A percentile compares a stretch with the other conserved stretches of the same genome.
Evolutionary conservation across 2,329 filamentous ascomycete species (phyloP).

Genomic region (Arthrobotrys musiformis): DNA sequence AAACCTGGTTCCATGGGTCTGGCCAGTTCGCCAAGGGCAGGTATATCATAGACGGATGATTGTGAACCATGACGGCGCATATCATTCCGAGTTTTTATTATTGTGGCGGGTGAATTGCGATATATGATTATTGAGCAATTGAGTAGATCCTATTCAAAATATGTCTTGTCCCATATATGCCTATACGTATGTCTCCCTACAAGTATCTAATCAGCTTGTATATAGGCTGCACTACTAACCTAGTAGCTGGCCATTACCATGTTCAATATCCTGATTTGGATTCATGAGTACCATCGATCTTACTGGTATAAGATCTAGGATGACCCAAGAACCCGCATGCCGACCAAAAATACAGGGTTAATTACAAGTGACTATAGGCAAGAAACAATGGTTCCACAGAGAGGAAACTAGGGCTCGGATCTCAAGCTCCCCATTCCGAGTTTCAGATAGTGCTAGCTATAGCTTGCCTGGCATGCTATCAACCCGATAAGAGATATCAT

Average conservation of each 20-base stretch:
- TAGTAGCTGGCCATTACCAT: not conserved
- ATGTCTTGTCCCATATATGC: not conserved
- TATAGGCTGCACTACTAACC: not conserved
- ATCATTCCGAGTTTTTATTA: slow-evolving; percentile 22
- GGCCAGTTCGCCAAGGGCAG: not conserved
- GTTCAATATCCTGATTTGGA: not conserved
- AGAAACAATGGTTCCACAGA: not conserved
- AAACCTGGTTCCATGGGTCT: slow-evolving; percentile 24
- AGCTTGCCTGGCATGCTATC: too few relatives aligned
- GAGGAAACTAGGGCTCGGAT: not conserved
- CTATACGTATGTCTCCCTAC: not conserved
- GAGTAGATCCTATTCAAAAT: not conserved
- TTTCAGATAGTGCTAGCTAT: not conserved
- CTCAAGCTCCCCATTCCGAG: not conserved
- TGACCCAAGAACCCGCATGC: not conserved
- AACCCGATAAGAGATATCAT: too few relatives aligned
- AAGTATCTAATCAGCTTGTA: not conserved
- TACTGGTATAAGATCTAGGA: not conserved
- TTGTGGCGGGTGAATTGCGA: slow-evolving; percentile 6
- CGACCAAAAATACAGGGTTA: not conserved
- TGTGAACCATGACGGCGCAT: slow-evolving; percentile 27
- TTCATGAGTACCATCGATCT: not conserved
- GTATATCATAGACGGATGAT: slow-evolving; percentile 32
- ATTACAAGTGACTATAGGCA: too few relatives aligned
- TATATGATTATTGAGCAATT: too few relatives aligned